Evolutionary conservation across 2,329 filamentous ascomycete genomes (phyloP).

Genomic region (Beauveria brongniartii): DNA sequence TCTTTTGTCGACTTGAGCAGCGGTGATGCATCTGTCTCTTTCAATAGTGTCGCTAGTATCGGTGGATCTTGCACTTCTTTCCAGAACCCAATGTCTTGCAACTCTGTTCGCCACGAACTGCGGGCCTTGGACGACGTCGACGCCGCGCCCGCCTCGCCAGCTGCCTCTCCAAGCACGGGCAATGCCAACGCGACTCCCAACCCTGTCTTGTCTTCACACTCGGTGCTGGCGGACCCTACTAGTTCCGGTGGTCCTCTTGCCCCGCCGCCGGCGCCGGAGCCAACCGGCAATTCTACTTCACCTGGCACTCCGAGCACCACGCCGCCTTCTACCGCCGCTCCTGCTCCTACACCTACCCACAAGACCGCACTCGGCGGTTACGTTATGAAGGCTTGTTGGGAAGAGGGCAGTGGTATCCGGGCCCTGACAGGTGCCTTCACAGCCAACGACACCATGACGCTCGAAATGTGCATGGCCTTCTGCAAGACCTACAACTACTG

Average conservation of each 20-base stretch:
- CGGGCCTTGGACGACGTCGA: too few species aligned
- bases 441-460: constrained; percentile 41
- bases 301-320: constrained; percentile 5
- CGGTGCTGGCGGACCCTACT: background rate
- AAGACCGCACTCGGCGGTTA: constrained; percentile 36
- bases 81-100: constrained; percentile 24
- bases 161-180: too few species aligned
- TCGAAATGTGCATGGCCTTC: constrained; percentile 38
- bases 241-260: too few species aligned
- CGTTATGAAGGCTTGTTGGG: constrained; percentile 38
- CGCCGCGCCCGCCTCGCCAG: too few species aligned
- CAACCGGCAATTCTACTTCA: background rate
- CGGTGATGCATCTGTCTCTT: constrained; percentile 35
- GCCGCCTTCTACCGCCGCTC: background rate
- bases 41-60: constrained; percentile 39
- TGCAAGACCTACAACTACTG: constrained; percentile 40
- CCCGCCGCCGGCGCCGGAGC: background rate
- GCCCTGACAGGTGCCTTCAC: constrained; percentile 33
- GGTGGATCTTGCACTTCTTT: constrained; percentile 36
- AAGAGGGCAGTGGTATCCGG: constrained; percentile 35
- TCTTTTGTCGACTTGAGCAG: constrained; percentile 38
- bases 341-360: constrained; percentile 18
- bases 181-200: too few species aligned
- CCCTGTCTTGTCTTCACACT: too few species aligned
- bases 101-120: background rate